A percentile compares a stretch with the other conserved stretches of the same genome.
Evolutionary conservation across 345 rosid species (phyloP).

Genomic region (Euphorbia peplus): DNA sequence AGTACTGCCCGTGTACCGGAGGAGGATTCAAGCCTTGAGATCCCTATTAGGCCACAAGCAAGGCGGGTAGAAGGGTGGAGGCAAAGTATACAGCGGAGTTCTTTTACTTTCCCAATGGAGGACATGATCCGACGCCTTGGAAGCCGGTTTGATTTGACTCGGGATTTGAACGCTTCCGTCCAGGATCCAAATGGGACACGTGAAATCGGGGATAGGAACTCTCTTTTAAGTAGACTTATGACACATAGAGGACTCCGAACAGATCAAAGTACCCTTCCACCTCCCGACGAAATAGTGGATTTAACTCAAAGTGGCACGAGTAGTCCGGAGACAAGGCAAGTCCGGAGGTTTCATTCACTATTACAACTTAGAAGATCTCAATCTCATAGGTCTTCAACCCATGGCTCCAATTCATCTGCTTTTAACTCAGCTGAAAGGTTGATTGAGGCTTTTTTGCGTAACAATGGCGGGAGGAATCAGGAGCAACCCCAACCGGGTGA

Average conservation of each 20-base stretch:
- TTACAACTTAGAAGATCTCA: constrained; percentile 60
- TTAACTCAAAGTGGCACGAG: constrained; percentile 43
- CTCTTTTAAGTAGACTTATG: constrained; percentile 59
- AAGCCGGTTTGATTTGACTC: constrained; percentile 56
- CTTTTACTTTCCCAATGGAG: constrained; percentile 66
- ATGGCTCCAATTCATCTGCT: constrained; percentile 45
- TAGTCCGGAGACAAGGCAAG: constrained; percentile 45
- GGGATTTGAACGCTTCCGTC: constrained; percentile 35
- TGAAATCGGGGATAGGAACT: constrained; percentile 49
- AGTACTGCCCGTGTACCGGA: constrained; percentile 45
- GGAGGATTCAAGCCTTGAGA: constrained; percentile 56
- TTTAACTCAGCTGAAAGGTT: constrained; percentile 54
- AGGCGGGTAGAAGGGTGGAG: constrained; percentile 85
- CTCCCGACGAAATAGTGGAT: constrained; percentile 51
- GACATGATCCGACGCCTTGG: constrained; percentile 80
- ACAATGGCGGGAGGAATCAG: constrained; percentile 60
- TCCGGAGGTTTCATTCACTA: constrained; percentile 46
- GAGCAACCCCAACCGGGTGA: constrained; percentile 70
- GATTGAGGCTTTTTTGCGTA: constrained; percentile 53
- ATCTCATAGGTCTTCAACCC: constrained; percentile 43
- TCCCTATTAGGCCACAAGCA: constrained; percentile 78
- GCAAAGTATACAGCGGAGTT: constrained; percentile 63
- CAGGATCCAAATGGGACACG: constrained; percentile 27
- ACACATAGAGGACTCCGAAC: constrained; percentile 68
- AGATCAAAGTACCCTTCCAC: constrained; percentile 50